Evolutionary conservation across 208 protist species (phyloP), one percentile per base, ranked within the genome.

Genomic region (Wallacemonas collosoma): DNA sequence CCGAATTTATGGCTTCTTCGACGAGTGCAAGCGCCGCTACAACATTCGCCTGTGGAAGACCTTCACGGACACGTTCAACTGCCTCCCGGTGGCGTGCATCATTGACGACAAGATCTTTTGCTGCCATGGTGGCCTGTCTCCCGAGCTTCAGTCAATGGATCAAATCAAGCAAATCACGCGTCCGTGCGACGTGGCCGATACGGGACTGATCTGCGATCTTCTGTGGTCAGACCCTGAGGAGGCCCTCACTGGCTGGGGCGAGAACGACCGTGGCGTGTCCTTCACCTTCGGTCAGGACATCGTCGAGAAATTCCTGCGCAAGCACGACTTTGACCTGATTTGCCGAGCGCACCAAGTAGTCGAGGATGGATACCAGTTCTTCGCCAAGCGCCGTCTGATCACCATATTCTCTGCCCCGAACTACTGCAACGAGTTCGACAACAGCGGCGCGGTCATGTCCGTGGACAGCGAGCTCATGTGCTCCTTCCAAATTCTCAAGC

Each of bases 41-140:
- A 99, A 98, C 83, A 96, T 99, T 66, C 98, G 98, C 58, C 89
- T 99, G 9, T 99, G 98, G 98, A 99, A 99, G 79, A 93, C 85
- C 11, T 99, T 99, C 75, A 99, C 98, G 11, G 98, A 99, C 80
- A 98, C 93, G 35, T 99, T 99, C 85, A 99, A 99, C 83, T 99
- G 98, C 80, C 81, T 99, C 6, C 99, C 99, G 50, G 93, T 99
- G 54, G 97, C 98, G 4, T 99, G 98, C 41, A 96, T 99, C 69
- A 98, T 99, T 51, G 98, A 99, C 76, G 98, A 99, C 71, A 99
- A 99, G 75, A 99, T 99, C 73, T 99, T 99, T 73, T 99, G 98
- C 84, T 99, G 98, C 74, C 98, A 99, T 76, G 98, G 98, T 62
- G 98, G 98, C 56, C 90, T 99, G 7, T 98, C 89, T 1, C 99